Base-by-base conservation (phyloP, 768 basidiomycete species). In the Kwoniella sp. region DNA sequence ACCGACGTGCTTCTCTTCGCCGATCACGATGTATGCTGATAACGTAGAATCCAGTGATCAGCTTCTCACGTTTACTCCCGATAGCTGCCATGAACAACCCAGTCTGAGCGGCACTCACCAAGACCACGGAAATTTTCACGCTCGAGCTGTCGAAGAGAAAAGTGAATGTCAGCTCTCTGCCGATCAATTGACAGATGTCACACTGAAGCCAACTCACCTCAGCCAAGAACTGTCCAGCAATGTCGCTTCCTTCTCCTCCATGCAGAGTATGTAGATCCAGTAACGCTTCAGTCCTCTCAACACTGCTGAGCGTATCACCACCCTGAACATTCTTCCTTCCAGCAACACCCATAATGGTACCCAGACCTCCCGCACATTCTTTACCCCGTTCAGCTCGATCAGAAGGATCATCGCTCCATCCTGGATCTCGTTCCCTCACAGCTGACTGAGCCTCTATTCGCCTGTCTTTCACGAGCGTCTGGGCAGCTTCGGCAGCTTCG, bases 1-100 rank as follows among this genome's bases (percentile, higher is more conserved):
- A 1, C 90, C 94, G 0, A 91, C 92, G 78, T 97, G 95, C 80
- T 93, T 95, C 80, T 95, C 91, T 81, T 97, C 92, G 21, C 96
- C 95, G 6, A 98, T 91, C 48, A 99, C 84, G 21, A 91, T 82
- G 77, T 90, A 99, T 5, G 90, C 92, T 90, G 69, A 37, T 22
- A 53, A 26, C 48, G 26, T 68, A 40, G 58, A 40, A 7, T 3
- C n/a, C n/a, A 12, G 53, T 51, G 27, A 5, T 68, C 46, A 55
- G 33, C 33, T 50, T n/a, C 68, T 27, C 6, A 51, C 50, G 50
- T 51, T n/a, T n/a, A n/a, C n/a, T n/a, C 22, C 26, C 8, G 50
- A 33, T 33, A 13, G 33, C 33, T 33, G 21, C 36, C 22, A 55
- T n/a, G 53, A 33, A 33, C 5, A n/a, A 7, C 47, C n/a, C 47